These are phyloP conservation scores for Lactarius indigo DNA, from an alignment of 768 basidiomycete species.

Conservation along the genomic window DNA sequence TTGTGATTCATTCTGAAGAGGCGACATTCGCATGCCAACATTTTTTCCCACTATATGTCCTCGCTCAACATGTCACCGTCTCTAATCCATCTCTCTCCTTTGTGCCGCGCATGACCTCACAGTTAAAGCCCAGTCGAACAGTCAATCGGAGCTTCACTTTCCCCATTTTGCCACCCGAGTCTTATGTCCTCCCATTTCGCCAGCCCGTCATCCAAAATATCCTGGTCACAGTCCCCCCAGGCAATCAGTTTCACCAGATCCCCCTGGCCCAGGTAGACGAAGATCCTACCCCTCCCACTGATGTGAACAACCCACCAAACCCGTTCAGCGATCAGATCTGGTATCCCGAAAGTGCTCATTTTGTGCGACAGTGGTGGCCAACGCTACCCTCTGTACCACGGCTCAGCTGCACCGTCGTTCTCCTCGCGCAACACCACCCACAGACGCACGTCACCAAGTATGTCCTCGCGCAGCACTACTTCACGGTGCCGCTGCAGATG, in stretches of 20 bases:
- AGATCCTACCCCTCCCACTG: constrained; percentile 1
- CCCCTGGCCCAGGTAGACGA: constrained; percentile 3
- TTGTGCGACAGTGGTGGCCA: constrained; percentile 82
- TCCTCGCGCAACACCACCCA: constrained; percentile 61
- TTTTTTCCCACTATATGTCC: constrained; percentile 54
- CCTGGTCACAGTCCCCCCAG: background rate
- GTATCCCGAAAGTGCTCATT: constrained; percentile 73
- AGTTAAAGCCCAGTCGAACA: constrained; percentile 25
- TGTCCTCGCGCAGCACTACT: constrained; percentile 73
- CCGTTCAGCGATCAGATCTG: constrained; percentile 66
- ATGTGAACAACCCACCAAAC: constrained; percentile 35
- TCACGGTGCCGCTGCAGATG: constrained; percentile 55
- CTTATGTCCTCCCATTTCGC: constrained; percentile 20
- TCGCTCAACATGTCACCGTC: constrained; percentile 32
- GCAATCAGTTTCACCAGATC: constrained; percentile 5
- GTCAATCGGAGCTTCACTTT: constrained; percentile 29
- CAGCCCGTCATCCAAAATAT: constrained; percentile 17
- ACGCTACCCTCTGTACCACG: constrained; percentile 58
- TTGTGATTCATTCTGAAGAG: constrained; percentile 75
- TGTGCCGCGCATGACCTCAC: constrained; percentile 28
- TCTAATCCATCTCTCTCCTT: constrained; percentile 21
- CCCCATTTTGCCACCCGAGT: constrained; percentile 22
- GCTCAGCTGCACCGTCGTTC: constrained; percentile 68
- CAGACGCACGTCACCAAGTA: constrained; percentile 56
- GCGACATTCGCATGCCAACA: constrained; percentile 61